These are phyloP conservation scores for Asterochloris erici DNA, from an alignment of 139 green algal genomes.

Conservation along the genomic window DNA sequence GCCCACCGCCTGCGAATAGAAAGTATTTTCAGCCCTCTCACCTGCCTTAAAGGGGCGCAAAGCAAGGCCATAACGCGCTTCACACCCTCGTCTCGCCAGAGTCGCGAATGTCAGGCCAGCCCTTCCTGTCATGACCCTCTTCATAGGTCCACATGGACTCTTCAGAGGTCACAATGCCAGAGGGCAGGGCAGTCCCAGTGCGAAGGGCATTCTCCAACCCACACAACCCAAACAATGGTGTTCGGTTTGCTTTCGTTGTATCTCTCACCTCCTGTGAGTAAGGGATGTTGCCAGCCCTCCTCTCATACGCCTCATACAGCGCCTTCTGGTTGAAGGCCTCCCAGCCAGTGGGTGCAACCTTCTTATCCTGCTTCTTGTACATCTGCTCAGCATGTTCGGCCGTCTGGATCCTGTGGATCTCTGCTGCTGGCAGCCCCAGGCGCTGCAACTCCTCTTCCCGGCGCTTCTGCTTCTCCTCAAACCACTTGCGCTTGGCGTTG, in stretches of 20 bases:
- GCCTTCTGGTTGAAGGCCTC: slow-evolving; percentile 71
- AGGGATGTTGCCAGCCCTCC: slow-evolving; percentile 65
- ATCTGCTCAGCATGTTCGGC: slow-evolving; percentile 62
- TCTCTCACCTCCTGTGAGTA: slow-evolving; percentile 30
- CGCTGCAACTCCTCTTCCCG: slow-evolving; percentile 65
- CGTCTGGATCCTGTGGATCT: slow-evolving; percentile 73
- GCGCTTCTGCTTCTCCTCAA: slow-evolving; percentile 77
- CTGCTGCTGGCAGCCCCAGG: slow-evolving; percentile 58
- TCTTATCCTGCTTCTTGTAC: slow-evolving; percentile 81
- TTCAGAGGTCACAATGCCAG: too few relatives aligned
- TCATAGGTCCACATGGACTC: too few relatives aligned
- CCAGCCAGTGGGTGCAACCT: slow-evolving; percentile 58
- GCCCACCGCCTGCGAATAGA: too few relatives aligned
- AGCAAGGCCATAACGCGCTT: too few relatives aligned
- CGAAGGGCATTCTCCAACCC: not conserved
- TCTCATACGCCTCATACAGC: slow-evolving; percentile 81
- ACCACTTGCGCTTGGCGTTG: slow-evolving; percentile 59
- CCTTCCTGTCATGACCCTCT: too few relatives aligned
- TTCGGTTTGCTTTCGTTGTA: too few relatives aligned
- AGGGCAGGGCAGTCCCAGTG: too few relatives aligned
- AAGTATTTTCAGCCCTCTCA: too few relatives aligned
- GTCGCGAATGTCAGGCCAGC: too few relatives aligned
- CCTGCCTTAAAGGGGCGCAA: too few relatives aligned
- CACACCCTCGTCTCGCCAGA: too few relatives aligned
- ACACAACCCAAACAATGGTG: too few relatives aligned